These are phyloP conservation scores for Daldinia loculata DNA, from an alignment of 495 filamentous ascomycete genomes.

Conservation along the genomic window DNA sequence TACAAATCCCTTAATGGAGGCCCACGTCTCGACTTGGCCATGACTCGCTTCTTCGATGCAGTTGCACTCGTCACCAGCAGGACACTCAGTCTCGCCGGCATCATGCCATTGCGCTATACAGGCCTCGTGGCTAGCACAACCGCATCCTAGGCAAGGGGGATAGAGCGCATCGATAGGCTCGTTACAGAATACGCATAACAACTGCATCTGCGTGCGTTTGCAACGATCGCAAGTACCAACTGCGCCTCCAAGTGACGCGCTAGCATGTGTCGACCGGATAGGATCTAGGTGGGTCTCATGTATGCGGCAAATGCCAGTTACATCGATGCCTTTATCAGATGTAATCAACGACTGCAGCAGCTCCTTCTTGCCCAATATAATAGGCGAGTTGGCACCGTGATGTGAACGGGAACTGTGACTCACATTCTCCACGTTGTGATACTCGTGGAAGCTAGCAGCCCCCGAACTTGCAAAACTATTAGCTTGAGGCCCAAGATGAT, in stretches of 20 bases:
- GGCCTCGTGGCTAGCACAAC: constrained; percentile 65
- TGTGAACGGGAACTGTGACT: constrained; percentile 34
- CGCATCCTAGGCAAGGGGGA: constrained; percentile 66
- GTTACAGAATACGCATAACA: constrained; percentile 67
- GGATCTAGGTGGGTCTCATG: constrained; percentile 65
- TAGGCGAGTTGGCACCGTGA: constrained; percentile 50
- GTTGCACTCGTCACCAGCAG: constrained; percentile 59
- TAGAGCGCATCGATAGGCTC: constrained; percentile 66
- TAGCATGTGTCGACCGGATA: constrained; percentile 50
- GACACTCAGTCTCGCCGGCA: constrained; percentile 56
- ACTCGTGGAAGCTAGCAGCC: constrained; percentile 48
- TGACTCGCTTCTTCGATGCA: constrained; percentile 54
- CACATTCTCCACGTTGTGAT: constrained; percentile 44
- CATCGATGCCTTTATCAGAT: constrained; percentile 62
- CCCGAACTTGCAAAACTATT: constrained; percentile 37
- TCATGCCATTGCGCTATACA: constrained; percentile 64
- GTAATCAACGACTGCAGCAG: constrained; percentile 50
- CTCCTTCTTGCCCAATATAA: constrained; percentile 57
- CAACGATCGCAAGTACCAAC: constrained; percentile 64
- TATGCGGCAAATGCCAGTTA: constrained; percentile 66
- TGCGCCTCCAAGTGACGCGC: constrained; percentile 56
- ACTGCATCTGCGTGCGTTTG: constrained; percentile 60
- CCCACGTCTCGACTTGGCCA: constrained; percentile 55
- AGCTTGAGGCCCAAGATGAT: constrained; percentile 40
- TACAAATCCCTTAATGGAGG: constrained; percentile 49